phyloP scores from a whole-genome alignment of 1,284 basidiomycete genomes.

The Megacollybia platyphylla region DNA sequence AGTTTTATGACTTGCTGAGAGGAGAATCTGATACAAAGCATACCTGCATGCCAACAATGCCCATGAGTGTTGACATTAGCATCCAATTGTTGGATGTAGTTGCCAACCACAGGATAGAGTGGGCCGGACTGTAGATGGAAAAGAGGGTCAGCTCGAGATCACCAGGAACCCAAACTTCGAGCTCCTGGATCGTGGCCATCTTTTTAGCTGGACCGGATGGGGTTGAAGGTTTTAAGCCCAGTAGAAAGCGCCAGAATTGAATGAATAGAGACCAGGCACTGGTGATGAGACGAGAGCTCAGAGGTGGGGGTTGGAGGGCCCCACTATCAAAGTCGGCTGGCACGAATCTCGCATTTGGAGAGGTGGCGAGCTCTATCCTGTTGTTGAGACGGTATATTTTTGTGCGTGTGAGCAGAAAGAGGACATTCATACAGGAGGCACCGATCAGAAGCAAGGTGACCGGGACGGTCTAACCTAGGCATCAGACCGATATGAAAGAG shows the following conservation, averaged over 20 bases:
- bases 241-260: slow-evolving; percentile 50
- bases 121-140: slow-evolving; percentile 65
- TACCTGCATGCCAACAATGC: slow-evolving; percentile 49
- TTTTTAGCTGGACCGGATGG: slow-evolving; percentile 27
- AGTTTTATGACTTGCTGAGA: not conserved
- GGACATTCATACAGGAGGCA: slow-evolving; percentile 38
- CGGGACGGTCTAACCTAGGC: slow-evolving; percentile 38
- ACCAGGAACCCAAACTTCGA: slow-evolving; percentile 71
- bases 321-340: slow-evolving; percentile 31
- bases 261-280: slow-evolving; percentile 36
- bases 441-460: slow-evolving; percentile 39
- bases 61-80: slow-evolving; percentile 53
- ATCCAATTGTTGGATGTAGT: slow-evolving; percentile 66
- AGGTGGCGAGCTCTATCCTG: slow-evolving; percentile 49
- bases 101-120: slow-evolving; percentile 60
- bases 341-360: slow-evolving; percentile 57
- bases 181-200: slow-evolving; percentile 45
- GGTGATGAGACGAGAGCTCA: slow-evolving; percentile 20
- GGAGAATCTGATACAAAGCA: slow-evolving; percentile 7
- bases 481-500: not conserved
- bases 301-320: slow-evolving; percentile 24
- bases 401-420: slow-evolving; percentile 56
- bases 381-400: slow-evolving; percentile 54
- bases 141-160: slow-evolving; percentile 59
- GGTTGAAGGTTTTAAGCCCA: slow-evolving; percentile 45